phyloP scores from a whole-genome alignment of 441 rosid species.

The Brassica hybrid region DNA sequence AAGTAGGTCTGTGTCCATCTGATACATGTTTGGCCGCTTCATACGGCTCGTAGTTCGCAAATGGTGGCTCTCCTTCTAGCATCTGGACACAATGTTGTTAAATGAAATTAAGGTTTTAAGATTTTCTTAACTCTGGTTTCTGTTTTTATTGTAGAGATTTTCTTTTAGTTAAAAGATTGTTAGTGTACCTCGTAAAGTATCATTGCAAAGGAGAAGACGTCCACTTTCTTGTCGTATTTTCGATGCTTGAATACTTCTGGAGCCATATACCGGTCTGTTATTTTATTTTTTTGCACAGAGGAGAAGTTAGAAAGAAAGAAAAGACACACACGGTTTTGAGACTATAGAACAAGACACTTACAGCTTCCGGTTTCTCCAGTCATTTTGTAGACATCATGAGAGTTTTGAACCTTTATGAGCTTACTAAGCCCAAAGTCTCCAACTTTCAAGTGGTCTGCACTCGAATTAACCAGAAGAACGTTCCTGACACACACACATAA shows the following conservation, averaged over 20 bases:
- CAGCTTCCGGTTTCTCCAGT: constrained; percentile 99
- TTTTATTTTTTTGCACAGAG: constrained; percentile 41
- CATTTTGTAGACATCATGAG: constrained; percentile 99
- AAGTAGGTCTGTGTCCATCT: constrained; percentile 86
- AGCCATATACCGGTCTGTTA: constrained; percentile 98
- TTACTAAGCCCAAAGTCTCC: constrained; percentile 99
- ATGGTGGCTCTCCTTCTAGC: constrained; percentile 98
- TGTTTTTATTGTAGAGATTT: constrained; percentile 15
- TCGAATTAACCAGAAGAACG: constrained; percentile 94
- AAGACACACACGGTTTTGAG: not conserved
- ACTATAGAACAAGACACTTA: constrained; percentile 52
- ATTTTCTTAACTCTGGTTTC: not conserved
- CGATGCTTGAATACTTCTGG: constrained; percentile 98
- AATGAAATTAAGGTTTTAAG: not conserved
- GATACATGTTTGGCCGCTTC: constrained; percentile 97
- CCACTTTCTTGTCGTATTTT: constrained; percentile 97
- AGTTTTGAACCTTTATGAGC: constrained; percentile 95
- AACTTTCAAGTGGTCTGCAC: constrained; percentile 96
- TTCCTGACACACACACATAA: constrained; percentile 60
- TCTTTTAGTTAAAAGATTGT: not conserved
- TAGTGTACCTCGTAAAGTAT: constrained; percentile 84
- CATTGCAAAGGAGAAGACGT: constrained; percentile 98
- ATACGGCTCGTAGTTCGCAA: constrained; percentile 82
- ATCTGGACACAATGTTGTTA: constrained; percentile 58
- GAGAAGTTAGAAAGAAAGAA: constrained; percentile 28